These are phyloP conservation scores for Letharia columbiana DNA, from an alignment of 495 filamentous ascomycete species.

Conservation along the genomic window DNA sequence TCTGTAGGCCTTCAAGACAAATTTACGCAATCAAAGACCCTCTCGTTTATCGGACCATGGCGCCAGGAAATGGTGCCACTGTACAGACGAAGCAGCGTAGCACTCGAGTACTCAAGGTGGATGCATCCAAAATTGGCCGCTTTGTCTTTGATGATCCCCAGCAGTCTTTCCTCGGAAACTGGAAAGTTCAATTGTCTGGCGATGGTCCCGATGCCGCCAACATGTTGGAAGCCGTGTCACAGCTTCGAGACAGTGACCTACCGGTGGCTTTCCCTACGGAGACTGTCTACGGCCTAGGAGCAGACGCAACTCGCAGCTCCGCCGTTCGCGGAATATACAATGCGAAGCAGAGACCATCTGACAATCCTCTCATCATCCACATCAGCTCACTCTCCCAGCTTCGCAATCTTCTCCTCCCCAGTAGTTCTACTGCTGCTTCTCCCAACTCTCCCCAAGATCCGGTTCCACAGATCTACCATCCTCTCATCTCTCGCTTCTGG, in stretches of 20 bases:
- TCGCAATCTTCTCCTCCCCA: slow-evolving; percentile 46
- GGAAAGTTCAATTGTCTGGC: slow-evolving; percentile 18
- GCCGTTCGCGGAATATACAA: slow-evolving; percentile 89
- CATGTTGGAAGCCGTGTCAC: slow-evolving; percentile 22
- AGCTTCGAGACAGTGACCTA: slow-evolving; percentile 50
- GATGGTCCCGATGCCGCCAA: slow-evolving; percentile 19
- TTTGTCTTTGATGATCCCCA: slow-evolving; percentile 21
- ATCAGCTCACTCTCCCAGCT: slow-evolving; percentile 76
- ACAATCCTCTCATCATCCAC: slow-evolving; percentile 95
- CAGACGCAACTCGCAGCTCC: slow-evolving; percentile 75
- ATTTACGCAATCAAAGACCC: neutral
- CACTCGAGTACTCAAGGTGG: slow-evolving; percentile 19
- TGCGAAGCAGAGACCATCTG: slow-evolving; percentile 80
- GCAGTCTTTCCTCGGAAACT: slow-evolving; percentile 23
- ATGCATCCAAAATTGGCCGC: slow-evolving; percentile 20
- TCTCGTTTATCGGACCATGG: neutral
- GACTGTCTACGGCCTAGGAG: slow-evolving; percentile 94
- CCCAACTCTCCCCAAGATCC: slow-evolving; percentile 25
- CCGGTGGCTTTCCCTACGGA: slow-evolving; percentile 97
- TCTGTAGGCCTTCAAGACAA: neutral
- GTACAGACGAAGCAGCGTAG: neutral
- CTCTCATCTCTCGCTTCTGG: slow-evolving; percentile 82
- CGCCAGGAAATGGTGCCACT: neutral
- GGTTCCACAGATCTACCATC: slow-evolving; percentile 74
- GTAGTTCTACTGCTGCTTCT: slow-evolving; percentile 17